These are phyloP conservation scores for Ceratocystis destructans DNA, from an alignment of 2,329 filamentous ascomycete species.

Conservation along the genomic window DNA sequence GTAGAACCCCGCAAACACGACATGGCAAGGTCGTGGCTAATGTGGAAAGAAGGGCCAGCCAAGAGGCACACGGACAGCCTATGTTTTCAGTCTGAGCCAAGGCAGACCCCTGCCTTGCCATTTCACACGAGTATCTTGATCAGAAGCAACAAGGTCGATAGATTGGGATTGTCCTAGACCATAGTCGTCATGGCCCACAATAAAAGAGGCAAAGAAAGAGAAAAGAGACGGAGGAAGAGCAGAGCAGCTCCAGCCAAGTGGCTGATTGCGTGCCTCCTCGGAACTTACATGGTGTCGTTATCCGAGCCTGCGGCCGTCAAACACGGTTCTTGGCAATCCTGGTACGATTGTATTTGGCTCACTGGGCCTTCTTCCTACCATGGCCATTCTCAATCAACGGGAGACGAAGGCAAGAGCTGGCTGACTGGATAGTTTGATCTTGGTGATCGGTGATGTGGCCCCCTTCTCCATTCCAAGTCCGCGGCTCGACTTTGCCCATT, in stretches of 20 bases:
- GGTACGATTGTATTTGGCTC: not conserved
- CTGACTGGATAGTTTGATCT: not conserved
- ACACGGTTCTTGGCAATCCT: not conserved
- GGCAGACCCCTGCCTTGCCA: not conserved
- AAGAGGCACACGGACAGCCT: constrained; percentile 2
- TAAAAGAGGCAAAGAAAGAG: not conserved
- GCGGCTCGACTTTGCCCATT: not conserved
- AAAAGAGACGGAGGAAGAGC: not conserved
- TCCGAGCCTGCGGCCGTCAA: constrained; percentile 5
- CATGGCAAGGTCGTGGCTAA: not conserved
- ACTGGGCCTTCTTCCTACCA: not conserved
- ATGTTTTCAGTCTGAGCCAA: not conserved
- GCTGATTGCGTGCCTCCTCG: constrained; percentile 2
- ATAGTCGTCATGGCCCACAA: not conserved
- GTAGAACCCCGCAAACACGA: constrained; percentile 2
- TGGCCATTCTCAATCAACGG: not conserved
- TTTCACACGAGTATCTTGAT: not conserved
- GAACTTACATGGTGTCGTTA: constrained; percentile 1
- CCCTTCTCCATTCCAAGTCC: not conserved
- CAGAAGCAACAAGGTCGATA: not conserved
- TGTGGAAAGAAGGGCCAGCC: not conserved
- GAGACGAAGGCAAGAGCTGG: not conserved
- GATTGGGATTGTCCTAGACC: not conserved
- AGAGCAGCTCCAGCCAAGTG: not conserved
- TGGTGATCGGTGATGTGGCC: not conserved